Conservation (phyloP, 2,329 filamentous ascomycete genomes). For the Curvularia hawaiiensis region DNA sequence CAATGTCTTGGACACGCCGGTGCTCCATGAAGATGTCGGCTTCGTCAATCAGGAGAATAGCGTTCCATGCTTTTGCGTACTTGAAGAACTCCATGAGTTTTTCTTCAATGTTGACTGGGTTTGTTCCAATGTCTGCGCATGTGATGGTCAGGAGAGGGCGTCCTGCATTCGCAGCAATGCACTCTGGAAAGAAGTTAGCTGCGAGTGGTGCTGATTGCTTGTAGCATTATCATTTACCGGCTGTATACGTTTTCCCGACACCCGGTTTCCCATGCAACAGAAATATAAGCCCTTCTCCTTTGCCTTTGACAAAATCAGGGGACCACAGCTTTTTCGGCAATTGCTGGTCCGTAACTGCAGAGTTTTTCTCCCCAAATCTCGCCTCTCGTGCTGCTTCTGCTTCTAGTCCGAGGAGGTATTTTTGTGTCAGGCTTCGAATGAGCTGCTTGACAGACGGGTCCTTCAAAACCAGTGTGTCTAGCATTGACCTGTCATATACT, state of each 20-base stretch:
- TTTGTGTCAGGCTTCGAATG: neutral
- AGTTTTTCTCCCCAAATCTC: neutral
- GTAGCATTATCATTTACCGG: constrained; percentile 6
- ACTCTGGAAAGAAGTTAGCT: constrained; percentile 1
- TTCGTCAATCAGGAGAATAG: constrained; percentile 42
- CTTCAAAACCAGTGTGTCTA: neutral
- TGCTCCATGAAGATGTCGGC: constrained; percentile 47
- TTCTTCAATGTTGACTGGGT: constrained; percentile 19
- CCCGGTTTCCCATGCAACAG: constrained; percentile 31
- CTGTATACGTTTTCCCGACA: constrained; percentile 33
- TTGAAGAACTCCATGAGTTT: constrained; percentile 22
- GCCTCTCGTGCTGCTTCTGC: constrained; percentile 1
- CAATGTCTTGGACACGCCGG: constrained; percentile 35
- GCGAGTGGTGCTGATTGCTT: too few relatives aligned
- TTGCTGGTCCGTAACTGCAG: neutral
- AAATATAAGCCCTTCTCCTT: constrained; percentile 30
- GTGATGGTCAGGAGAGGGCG: constrained; percentile 25
- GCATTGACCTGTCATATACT: neutral
- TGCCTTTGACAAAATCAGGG: constrained; percentile 18
- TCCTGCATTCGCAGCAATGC: constrained; percentile 21
- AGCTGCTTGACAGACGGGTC: neutral
- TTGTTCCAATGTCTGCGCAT: constrained; percentile 23
- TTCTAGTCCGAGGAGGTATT: neutral
- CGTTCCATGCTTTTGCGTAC: constrained; percentile 21
- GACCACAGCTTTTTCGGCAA: neutral